Base-by-base conservation (phyloP, 1,284 basidiomycete species). In the Pterulicium gracile region DNA sequence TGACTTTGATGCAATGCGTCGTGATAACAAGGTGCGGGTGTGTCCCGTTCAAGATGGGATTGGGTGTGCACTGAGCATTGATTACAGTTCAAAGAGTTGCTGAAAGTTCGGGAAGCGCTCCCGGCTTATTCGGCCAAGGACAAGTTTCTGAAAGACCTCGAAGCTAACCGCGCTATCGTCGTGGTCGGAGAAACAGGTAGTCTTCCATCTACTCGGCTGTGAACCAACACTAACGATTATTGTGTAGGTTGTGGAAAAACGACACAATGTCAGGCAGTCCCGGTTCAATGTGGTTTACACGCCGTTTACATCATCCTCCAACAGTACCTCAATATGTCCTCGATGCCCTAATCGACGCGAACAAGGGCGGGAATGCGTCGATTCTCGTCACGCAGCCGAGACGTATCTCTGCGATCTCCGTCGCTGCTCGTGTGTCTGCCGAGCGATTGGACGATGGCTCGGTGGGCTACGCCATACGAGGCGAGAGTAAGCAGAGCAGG, bases 301-400 rank as follows among this genome's bases (percentile, higher is more conserved):
- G 24, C 23, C 21, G 47, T 47, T 48, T 15, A 21, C 45, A 24
- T 50, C 19, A 19, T 27, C 21, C 13, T 24, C 64, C 64, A 17
- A 57, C 65, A 81, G 81, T 93, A 14, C 92, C 91, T 13, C 92
- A 95, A 58, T 94, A 91, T 54, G 79, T 93, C 44, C 66, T 92
- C 36, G 93, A 97, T 57, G 79, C 77, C n/a, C 74, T 88, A 42
- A 93, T 96, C 49, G 54, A 66, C 4, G 63, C 70, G 0, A 70
- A 72, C 3, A 62, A 66, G 23, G 91, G 90, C 7, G 77, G 81
- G 12, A 68, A 70, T 24, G 80, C 82, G 34, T 87, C 79, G 18
- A 92, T 97, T 45, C 68, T 97, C 40, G 73, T 95, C 12, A 96
- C 94, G 1, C 93, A 97, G 58, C 93, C 93, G 13, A 77, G 94